Percentiles rank a stretch among this genome's conserved stretches.
Evolutionary conservation across 768 basidiomycete species (phyloP).

Genomic region (Kwoniella dejecticola): DNA sequence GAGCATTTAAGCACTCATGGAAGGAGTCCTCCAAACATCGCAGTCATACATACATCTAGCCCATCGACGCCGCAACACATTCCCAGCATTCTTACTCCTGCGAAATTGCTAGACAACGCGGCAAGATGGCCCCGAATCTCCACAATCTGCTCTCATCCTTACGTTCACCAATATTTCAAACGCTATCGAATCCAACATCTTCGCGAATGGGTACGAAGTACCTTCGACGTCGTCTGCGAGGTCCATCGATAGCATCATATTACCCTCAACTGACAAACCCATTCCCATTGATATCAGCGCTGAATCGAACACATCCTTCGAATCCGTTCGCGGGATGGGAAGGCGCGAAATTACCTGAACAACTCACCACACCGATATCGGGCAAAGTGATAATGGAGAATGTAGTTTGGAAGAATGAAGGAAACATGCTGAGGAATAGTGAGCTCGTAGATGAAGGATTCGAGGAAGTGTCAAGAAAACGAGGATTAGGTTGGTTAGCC

Average conservation of each 20-base stretch:
- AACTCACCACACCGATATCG: background rate
- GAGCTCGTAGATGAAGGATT: constrained; percentile 23
- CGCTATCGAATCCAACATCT: constrained; percentile 79
- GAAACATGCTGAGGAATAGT: constrained; percentile 15
- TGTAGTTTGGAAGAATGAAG: constrained; percentile 17
- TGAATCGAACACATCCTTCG: constrained; percentile 13
- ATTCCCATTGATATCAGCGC: constrained; percentile 14
- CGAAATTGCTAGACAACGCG: too few species aligned
- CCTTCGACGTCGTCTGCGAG: constrained; percentile 75
- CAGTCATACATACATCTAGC: background rate
- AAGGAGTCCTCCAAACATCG: too few species aligned
- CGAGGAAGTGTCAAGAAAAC: constrained; percentile 18
- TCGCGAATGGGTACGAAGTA: constrained; percentile 89
- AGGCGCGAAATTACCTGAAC: constrained; percentile 7
- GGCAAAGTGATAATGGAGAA: constrained; percentile 20
- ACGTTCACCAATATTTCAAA: constrained; percentile 69
- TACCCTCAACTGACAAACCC: constrained; percentile 29
- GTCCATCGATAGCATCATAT: constrained; percentile 82
- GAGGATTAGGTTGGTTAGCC: constrained; percentile 46
- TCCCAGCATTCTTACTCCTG: too few species aligned
- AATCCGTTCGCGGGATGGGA: constrained; percentile 16
- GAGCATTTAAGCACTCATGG: too few species aligned
- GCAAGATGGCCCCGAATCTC: constrained; percentile 26
- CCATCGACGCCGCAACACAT: background rate
- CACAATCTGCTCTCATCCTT: constrained; percentile 40